Base-by-base conservation (phyloP, 257 asterid genomes). In the Capsicum baccatum region DNA sequence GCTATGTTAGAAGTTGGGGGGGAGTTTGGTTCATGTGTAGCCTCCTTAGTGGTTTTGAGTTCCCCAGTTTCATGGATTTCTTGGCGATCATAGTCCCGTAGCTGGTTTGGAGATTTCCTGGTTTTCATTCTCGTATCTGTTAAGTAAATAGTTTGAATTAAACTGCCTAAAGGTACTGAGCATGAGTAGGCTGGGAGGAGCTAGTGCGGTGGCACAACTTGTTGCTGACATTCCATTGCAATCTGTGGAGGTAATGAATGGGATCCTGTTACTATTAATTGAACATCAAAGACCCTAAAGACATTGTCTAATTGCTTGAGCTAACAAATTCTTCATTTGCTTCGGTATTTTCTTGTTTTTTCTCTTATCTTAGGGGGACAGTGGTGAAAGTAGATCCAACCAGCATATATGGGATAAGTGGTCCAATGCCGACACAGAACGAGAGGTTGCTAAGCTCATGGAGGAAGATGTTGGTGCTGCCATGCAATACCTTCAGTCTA, bases 131-230 rank as follows among this genome's bases (percentile, higher is more conserved):
- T 76, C 14, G 12, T 26, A 52, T 76, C 62, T 8, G 50, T 76
- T 5, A 7, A 21, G 2, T 54, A 3, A 54, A 26, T 14, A 8
- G 57, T 76, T 52, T 76, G 47, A 62, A 12, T 52, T 76, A 8
- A 63, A 42, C 81, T 83, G 81, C 71, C 39, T 83, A 13, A 81
- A 94, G 97, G 96, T 93, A 48, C 85, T 93, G 87, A 94, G 97
- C 94, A 94, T 94, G 97, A 93, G 97, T 84, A 90, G 98, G 91
- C 93, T 91, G 33, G 98, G 97, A 52, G 98, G 93, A 42, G 97
- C 97, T 85, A 93, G 98, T 87, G 97, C 98, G 35, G 97, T 91
- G 82, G 98, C 97, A 79, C 97, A 91, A 85, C 97, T 94, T 83
- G 95, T 93, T 82, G 91, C 97, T 13, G 97, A 93, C 88, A 90